phyloP scores from a whole-genome alignment of 2,329 filamentous ascomycete genomes.

The Aspergillus glaucus region DNA sequence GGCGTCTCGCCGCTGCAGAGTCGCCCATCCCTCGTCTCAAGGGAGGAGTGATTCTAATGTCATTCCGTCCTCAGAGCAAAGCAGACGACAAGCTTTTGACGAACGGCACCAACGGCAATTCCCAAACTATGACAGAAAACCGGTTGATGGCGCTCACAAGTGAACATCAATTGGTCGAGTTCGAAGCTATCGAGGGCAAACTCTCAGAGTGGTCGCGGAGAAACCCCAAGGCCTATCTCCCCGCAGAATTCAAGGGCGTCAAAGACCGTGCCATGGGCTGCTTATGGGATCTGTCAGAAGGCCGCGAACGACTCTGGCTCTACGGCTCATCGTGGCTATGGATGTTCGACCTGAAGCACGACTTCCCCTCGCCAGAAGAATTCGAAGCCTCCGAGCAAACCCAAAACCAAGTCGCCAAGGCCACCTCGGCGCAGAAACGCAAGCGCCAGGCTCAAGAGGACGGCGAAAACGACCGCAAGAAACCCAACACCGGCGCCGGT shows the following conservation, averaged over 20 bases:
- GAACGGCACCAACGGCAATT: constrained; percentile 31
- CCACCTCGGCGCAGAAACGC: constrained; percentile 30
- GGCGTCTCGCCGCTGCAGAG: constrained; percentile 68
- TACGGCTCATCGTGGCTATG: constrained; percentile 82
- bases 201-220: constrained; percentile 80
- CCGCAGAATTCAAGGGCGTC: constrained; percentile 64
- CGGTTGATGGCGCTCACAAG: constrained; percentile 57
- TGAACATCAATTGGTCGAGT: constrained; percentile 65
- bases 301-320: constrained; percentile 67
- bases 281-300: constrained; percentile 65
- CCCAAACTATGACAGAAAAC: constrained; percentile 47
- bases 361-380: constrained; percentile 48
- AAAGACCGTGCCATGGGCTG: constrained; percentile 77
- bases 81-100: constrained; percentile 28
- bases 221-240: constrained; percentile 71
- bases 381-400: constrained; percentile 15
- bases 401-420: constrained; percentile 19
- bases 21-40: constrained; percentile 64
- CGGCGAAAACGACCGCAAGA: constrained; percentile 38
- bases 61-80: constrained; percentile 51
- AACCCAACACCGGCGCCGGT: constrained; percentile 51
- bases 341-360: constrained; percentile 79
- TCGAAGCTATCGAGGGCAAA: constrained; percentile 69
- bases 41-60: constrained; percentile 59
- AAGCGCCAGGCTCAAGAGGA: constrained; percentile 36